phyloP scores from a whole-genome alignment of 371 early-diverging fungal species.

The Apophysomyces variabilis region DNA sequence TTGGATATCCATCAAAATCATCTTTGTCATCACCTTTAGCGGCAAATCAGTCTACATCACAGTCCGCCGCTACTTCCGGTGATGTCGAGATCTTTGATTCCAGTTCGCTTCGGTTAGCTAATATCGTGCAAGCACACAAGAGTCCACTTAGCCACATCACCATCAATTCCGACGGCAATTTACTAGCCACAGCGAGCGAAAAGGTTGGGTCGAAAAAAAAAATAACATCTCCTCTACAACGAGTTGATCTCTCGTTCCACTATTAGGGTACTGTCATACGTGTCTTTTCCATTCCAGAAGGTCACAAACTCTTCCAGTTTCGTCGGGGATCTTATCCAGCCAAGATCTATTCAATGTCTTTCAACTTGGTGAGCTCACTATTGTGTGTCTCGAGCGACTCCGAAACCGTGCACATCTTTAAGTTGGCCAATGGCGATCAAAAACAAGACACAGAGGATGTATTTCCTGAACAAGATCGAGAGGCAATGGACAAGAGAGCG shows the following conservation, averaged over 20 bases:
- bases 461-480: not conserved
- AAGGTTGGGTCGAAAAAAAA: conserved; percentile 59
- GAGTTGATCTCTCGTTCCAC: not conserved
- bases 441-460: conserved; percentile 14
- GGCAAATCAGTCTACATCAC: conserved; percentile 23
- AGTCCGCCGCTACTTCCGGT: conserved; percentile 60
- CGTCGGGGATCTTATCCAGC: conserved; percentile 93
- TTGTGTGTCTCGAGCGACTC: conserved; percentile 91
- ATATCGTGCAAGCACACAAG: conserved; percentile 95
- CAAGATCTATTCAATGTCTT: conserved; percentile 89
- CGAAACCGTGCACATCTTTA: conserved; percentile 97
- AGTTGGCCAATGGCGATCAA: conserved; percentile 42
- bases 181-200: conserved; percentile 93
- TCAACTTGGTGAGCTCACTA: conserved; percentile 80
- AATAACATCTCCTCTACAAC: too few relatives aligned
- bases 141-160: conserved; percentile 81
- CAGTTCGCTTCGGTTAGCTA: conserved; percentile 80
- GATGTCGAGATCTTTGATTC: conserved; percentile 93
- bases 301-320: conserved; percentile 91
- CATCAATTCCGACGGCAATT: conserved; percentile 88
- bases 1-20: conserved; percentile 85
- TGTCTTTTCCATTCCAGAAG: conserved; percentile 89
- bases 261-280: conserved; percentile 93
- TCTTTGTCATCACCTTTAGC: conserved; percentile 55
- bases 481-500: conserved; percentile 12